Conservation (phyloP, 495 filamentous ascomycete genomes). For the Xeromyces bisporus region DNA sequence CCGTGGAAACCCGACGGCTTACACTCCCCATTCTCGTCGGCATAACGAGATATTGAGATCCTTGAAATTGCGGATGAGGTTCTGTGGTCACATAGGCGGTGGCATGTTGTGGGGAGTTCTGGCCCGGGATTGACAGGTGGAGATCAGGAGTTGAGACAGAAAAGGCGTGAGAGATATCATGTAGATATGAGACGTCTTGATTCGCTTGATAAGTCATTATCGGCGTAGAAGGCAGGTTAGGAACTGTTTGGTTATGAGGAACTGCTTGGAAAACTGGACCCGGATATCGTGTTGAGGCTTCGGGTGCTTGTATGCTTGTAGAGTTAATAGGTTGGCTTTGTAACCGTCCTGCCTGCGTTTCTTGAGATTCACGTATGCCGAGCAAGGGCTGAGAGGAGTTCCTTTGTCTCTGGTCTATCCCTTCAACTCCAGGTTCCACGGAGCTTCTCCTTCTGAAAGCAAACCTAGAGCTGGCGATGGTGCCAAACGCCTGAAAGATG, state of each 20-base stretch:
- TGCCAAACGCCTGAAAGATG: constrained; percentile 18
- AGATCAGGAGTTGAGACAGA: constrained; percentile 27
- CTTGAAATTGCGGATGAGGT: constrained; percentile 9
- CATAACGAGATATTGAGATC: constrained; percentile 3
- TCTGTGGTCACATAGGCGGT: constrained; percentile 7
- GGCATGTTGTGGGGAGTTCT: background rate
- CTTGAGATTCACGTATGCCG: no score
- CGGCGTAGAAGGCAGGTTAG: no score
- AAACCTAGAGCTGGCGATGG: constrained; percentile 10
- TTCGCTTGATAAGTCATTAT: no score
- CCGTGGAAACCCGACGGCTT: constrained; percentile 21
- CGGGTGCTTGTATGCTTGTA: no score
- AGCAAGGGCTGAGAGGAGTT: background rate
- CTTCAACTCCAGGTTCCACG: no score
- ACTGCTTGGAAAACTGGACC: background rate
- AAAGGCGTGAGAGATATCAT: constrained; percentile 14
- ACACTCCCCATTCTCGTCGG: constrained; percentile 10
- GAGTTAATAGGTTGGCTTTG: no score
- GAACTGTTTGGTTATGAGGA: background rate
- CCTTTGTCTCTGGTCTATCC: constrained; percentile 6
- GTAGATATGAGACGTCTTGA: background rate
- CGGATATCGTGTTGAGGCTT: no score
- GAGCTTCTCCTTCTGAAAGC: no score
- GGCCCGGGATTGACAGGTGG: constrained; percentile 10
- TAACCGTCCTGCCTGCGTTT: no score